phyloP scores from a whole-genome alignment of 169 alveolate genomes.

The Plasmodium gaboni region DNA sequence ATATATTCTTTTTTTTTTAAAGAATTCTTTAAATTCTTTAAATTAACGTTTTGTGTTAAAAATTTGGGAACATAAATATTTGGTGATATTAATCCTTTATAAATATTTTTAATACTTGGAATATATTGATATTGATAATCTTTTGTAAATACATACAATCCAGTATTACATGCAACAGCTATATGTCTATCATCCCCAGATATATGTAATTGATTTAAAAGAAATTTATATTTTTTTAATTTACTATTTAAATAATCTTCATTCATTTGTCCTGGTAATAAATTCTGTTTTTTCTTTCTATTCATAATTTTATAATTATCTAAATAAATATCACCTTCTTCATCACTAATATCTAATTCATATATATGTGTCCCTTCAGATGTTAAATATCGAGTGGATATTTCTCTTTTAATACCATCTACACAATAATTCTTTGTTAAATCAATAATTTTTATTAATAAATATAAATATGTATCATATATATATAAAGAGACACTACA shows the following conservation, averaged over 20 bases:
- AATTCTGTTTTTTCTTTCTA: constrained; percentile 41
- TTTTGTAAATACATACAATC: constrained; percentile 75
- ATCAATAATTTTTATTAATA: constrained; percentile 24
- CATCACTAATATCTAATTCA: constrained; percentile 60
- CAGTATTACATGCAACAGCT: constrained; percentile 78
- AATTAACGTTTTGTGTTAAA: constrained; percentile 87
- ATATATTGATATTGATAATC: constrained; percentile 76
- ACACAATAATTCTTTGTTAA: constrained; percentile 45
- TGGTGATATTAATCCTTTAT: constrained; percentile 50
- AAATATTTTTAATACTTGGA: constrained; percentile 47
- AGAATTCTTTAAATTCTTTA: constrained; percentile 76
- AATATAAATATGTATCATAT: constrained; percentile 47
- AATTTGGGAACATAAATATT: constrained; percentile 83
- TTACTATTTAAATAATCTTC: constrained; percentile 33
- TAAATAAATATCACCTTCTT: constrained; percentile 41
- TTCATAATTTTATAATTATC: constrained; percentile 37
- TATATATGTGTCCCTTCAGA: constrained; percentile 26
- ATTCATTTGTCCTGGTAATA: constrained; percentile 56
- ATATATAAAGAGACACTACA: constrained; percentile 41
- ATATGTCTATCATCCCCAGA: constrained; percentile 80
- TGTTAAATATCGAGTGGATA: constrained; percentile 48
- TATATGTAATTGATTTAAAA: constrained; percentile 50
- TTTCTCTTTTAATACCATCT: constrained; percentile 64
- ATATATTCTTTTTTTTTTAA: constrained; percentile 81
- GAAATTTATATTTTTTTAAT: constrained; percentile 62